Evolutionary conservation across 257 asterid species (phyloP).

Genomic region (Forsythia suspensa): DNA sequence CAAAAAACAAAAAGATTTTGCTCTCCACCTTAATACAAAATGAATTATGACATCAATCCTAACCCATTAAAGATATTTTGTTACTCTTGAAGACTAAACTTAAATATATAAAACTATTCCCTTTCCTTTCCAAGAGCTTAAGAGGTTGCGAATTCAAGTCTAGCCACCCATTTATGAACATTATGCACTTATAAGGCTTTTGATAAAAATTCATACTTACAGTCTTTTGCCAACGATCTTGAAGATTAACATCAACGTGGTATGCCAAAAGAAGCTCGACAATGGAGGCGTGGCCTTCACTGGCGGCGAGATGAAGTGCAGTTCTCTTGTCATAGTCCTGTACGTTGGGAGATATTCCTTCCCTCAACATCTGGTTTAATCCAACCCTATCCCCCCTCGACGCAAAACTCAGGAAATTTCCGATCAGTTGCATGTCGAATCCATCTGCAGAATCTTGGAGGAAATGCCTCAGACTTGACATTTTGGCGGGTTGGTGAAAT

Average conservation of each 20-base stretch:
- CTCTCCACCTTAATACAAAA: neutral
- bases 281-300: conserved; percentile 66
- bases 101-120: too few species aligned
- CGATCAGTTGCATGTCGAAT: conserved; percentile 50
- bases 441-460: conserved; percentile 24
- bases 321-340: conserved; percentile 62
- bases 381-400: conserved; percentile 72
- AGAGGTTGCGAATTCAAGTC: too few species aligned
- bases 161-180: neutral
- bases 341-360: conserved; percentile 53
- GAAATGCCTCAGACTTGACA: conserved; percentile 29
- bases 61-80: neutral
- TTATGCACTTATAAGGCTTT: neutral
- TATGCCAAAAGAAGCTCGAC: conserved; percentile 64
- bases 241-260: conserved; percentile 56
- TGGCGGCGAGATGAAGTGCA: conserved; percentile 68
- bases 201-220: conserved; percentile 16
- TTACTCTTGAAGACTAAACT: too few species aligned
- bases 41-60: neutral
- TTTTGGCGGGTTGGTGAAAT: neutral
- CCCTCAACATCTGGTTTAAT: conserved; percentile 53
- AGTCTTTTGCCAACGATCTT: conserved; percentile 60
- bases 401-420: conserved; percentile 63
- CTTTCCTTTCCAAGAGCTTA: too few species aligned
- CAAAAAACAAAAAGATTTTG: too few species aligned